Evolutionary conservation across 2,329 filamentous ascomycete genomes (phyloP).

Genomic region (Colletotrichum tropicale): DNA sequence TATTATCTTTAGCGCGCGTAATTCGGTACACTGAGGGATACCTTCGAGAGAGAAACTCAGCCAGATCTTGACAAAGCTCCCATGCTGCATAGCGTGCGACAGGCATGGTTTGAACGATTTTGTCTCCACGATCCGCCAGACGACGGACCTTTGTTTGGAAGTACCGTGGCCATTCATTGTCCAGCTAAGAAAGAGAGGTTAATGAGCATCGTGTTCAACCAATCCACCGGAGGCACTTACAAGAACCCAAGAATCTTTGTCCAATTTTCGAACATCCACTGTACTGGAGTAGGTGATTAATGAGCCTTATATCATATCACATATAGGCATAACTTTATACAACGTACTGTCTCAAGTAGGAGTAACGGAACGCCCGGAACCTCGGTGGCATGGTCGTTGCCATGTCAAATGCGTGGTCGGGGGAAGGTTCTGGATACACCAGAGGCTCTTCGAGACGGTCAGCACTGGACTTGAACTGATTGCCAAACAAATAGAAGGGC

Average conservation of each 20-base stretch:
- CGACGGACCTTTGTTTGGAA: background rate
- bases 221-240: background rate
- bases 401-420: background rate
- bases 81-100: background rate
- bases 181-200: background rate
- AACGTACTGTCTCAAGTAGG: background rate
- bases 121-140: background rate
- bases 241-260: background rate
- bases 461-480: background rate
- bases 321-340: background rate
- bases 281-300: background rate
- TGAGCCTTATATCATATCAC: background rate
- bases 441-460: background rate
- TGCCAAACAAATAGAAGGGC: background rate
- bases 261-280: background rate
- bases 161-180: background rate
- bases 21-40: background rate
- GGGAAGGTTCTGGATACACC: background rate
- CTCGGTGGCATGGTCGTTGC: background rate
- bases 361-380: background rate
- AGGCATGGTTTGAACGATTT: background rate
- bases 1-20: background rate
- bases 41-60: background rate
- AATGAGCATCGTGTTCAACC: background rate
- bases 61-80: background rate